These are phyloP conservation scores for Hordeum pubiflorum DNA, from an alignment of 202 grass and related monocot species.

Conservation along the genomic window DNA sequence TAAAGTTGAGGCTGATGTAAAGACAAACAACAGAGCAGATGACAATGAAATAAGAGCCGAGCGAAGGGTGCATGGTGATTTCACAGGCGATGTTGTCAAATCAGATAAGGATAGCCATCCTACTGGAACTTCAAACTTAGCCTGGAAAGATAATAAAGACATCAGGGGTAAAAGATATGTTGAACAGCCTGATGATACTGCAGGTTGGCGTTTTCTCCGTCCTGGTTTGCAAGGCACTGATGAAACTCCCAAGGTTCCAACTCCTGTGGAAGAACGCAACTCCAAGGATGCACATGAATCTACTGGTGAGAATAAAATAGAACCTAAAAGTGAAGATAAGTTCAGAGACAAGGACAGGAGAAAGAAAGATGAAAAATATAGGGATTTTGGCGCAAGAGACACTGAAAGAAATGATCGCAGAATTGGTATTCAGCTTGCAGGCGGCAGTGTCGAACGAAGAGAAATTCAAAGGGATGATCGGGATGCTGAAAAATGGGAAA, in stretches of 20 bases:
- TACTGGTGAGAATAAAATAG: constrained; percentile 53
- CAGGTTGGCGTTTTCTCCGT: constrained; percentile 41
- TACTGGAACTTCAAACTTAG: constrained; percentile 32
- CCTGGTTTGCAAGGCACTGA: constrained; percentile 47
- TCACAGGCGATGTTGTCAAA: constrained; percentile 38
- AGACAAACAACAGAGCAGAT: constrained; percentile 46
- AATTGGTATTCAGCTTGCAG: constrained; percentile 38
- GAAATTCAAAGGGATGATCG: constrained; percentile 62
- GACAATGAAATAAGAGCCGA: constrained; percentile 55
- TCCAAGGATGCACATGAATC: constrained; percentile 44
- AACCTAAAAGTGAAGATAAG: constrained; percentile 56
- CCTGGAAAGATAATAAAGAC: constrained; percentile 58
- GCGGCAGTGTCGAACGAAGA: constrained; percentile 44
- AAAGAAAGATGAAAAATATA: constrained; percentile 32
- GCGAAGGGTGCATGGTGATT: constrained; percentile 32
- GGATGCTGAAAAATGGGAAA: constrained; percentile 56
- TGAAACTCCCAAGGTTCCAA: constrained; percentile 41
- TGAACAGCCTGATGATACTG: constrained; percentile 36
- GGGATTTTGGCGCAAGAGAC: constrained; percentile 55
- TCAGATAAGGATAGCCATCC: constrained; percentile 46
- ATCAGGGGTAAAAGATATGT: constrained; percentile 54
- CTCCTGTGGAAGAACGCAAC: constrained; percentile 22
- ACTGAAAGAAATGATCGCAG: constrained; percentile 51
- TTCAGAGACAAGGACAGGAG: constrained; percentile 60
- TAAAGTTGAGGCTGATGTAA: constrained; percentile 44